Conservation (phyloP, 768 basidiomycete genomes). For the Clathrus columnatus region DNA sequence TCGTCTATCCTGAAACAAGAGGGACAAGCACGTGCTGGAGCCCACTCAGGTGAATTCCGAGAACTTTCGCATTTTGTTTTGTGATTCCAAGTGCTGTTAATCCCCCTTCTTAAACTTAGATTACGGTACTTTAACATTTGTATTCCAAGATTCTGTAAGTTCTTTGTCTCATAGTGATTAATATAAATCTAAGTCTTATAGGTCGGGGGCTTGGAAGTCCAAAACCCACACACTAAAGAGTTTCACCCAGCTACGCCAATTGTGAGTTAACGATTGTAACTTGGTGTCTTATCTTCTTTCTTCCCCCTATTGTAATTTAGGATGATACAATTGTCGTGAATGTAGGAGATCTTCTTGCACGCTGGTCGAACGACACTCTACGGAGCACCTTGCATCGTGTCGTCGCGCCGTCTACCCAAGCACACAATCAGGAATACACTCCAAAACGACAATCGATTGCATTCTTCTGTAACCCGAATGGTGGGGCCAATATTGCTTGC, state of each 20-base stretch:
- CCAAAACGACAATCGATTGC: slow-evolving; percentile 72
- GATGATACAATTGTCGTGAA: slow-evolving; percentile 78
- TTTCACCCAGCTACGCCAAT: slow-evolving; percentile 71
- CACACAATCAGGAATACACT: slow-evolving; percentile 45
- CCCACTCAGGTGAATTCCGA: slow-evolving; percentile 56
- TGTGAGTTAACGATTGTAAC: slow-evolving; percentile 32
- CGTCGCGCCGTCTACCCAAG: slow-evolving; percentile 55
- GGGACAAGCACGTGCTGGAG: slow-evolving; percentile 73
- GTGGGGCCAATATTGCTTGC: slow-evolving; percentile 55
- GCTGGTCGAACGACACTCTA: slow-evolving; percentile 78
- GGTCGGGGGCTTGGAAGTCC: slow-evolving; percentile 77
- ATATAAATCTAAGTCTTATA: slow-evolving; percentile 18
- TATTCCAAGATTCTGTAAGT: slow-evolving; percentile 68
- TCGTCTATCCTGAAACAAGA: slow-evolving; percentile 45
- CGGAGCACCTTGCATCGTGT: slow-evolving; percentile 79
- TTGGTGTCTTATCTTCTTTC: not conserved
- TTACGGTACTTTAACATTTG: slow-evolving; percentile 72
- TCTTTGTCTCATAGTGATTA: not conserved
- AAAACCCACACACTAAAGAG: slow-evolving; percentile 64
- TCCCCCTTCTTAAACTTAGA: slow-evolving; percentile 31
- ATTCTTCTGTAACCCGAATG: slow-evolving; percentile 84
- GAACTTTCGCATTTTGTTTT: not conserved
- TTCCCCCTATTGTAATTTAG: slow-evolving; percentile 27
- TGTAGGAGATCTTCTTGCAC: slow-evolving; percentile 68
- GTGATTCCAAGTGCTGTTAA: not conserved